Evolutionary conservation across 768 basidiomycete species (phyloP).

Genomic region (Kockovaella imperatae): DNA sequence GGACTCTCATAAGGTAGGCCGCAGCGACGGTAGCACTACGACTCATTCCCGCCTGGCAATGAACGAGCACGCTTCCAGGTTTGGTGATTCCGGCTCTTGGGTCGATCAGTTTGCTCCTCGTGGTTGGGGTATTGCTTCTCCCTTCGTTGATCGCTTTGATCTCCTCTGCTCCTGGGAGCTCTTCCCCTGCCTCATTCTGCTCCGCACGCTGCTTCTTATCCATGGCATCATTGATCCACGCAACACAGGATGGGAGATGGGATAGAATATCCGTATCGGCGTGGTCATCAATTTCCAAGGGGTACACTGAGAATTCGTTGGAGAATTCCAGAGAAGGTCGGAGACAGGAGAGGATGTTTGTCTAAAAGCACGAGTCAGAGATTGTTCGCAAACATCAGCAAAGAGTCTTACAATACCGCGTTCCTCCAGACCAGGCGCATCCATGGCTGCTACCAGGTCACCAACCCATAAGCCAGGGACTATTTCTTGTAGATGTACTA

Average conservation of each 20-base stretch:
- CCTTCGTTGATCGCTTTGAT: constrained; percentile 62
- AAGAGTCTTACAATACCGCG: constrained; percentile 54
- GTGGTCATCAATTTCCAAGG: constrained; percentile 42
- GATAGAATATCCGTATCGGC: constrained; percentile 65
- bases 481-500: constrained; percentile 79
- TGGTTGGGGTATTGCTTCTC: constrained; percentile 68
- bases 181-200: constrained; percentile 54
- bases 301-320: constrained; percentile 26
- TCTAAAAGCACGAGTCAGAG: constrained; percentile 48
- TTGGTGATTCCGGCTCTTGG: constrained; percentile 7
- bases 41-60: constrained; percentile 87
- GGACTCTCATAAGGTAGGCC: constrained; percentile 77
- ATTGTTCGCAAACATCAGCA: not conserved
- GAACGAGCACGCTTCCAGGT: constrained; percentile 65
- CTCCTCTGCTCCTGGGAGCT: constrained; percentile 48
- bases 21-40: constrained; percentile 77
- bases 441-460: constrained; percentile 61
- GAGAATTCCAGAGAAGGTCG: constrained; percentile 57
- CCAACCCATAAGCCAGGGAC: constrained; percentile 78
- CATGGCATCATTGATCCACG: constrained; percentile 72
- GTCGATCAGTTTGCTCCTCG: constrained; percentile 48
- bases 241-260: constrained; percentile 69
- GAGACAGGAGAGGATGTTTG: constrained; percentile 71
- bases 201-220: constrained; percentile 37
- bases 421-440: constrained; percentile 56